Evolutionary conservation across 2,329 filamentous ascomycete genomes (phyloP), one percentile per base, ranked within the genome.

Genomic region (Helminthosporium solani): DNA sequence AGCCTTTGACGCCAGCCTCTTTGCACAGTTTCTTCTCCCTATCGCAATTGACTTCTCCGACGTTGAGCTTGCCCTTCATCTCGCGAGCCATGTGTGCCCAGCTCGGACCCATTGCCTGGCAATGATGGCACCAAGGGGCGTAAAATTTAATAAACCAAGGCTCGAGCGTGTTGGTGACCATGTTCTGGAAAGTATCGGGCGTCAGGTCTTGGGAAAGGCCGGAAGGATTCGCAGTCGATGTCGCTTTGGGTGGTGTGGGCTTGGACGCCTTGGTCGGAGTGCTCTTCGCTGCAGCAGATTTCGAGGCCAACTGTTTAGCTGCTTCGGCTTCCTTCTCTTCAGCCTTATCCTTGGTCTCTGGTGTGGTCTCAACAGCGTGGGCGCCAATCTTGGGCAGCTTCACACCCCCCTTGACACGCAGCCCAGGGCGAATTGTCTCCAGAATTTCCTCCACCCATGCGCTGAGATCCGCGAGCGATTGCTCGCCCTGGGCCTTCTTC

Each of bases 91-190:
- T 83, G 61, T 92, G 87, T 51, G 84, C 77, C 94, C 94, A 99
- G 54, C 84, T 90, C 2, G 94, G 88, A 28, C 87, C 89, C 79
- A 99, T 84, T 30, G 88, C 88, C 73, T 96, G 88, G 71, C 95
- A 99, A 72, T 99, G 94, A 58, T 85, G 84, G 70, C 94, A 99
- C 94, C 92, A 97, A 5, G 94, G 95, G 15, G 90, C 91, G 68
- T 96, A 97, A 69, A 99, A 97, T 72, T 99, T 99, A 78, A 99
- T 84, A 66, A 99, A 96, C 94, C 94, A 99, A 5, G 91, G 86
- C 53, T 97, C 90, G 53, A 88, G 83, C 0, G 90, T 90, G 67
- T 85, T 87, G 2, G 90, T 95, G 37, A 99, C 91, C 30, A 86
- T 76, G 47, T 82, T 84, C 67, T 95, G 86, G 75, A 99, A 99